A percentile compares a stretch with the other conserved stretches of the same genome.
phyloP scores from a whole-genome alignment of 176 grass and related monocot species.

The Oryza australiensis region DNA sequence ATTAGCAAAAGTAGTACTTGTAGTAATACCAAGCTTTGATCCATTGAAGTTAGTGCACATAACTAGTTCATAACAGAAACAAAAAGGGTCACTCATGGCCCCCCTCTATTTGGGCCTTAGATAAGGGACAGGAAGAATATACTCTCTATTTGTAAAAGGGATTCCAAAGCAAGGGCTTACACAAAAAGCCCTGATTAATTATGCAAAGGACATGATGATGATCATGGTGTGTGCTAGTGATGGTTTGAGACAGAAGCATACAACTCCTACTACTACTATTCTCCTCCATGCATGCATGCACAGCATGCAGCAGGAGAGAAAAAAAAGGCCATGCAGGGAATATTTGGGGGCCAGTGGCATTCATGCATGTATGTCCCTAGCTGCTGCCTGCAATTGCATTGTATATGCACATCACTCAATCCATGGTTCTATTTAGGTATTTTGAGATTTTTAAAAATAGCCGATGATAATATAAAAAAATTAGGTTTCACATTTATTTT shows the following conservation, averaged over 20 bases:
- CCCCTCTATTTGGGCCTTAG: not conserved
- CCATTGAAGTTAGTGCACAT: constrained; percentile 33
- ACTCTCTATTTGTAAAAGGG: constrained; percentile 32
- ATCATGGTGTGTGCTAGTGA: not conserved
- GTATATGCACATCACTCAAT: constrained; percentile 17
- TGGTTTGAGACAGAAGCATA: constrained; percentile 25
- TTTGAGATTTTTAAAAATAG: no score
- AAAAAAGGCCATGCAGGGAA: constrained; percentile 20
- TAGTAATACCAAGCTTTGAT: not conserved
- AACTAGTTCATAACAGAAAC: constrained; percentile 34
- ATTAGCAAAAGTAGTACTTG: not conserved
- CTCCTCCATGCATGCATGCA: not conserved
- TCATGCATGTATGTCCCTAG: constrained; percentile 35
- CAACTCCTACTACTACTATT: not conserved
- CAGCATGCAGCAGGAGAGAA: not conserved
- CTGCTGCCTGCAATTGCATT: not conserved
- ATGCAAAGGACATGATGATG: constrained; percentile 49
- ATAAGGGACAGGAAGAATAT: constrained; percentile 54
- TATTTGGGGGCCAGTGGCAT: constrained; percentile 51
- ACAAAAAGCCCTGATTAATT: constrained; percentile 37
- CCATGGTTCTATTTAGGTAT: constrained; percentile 38
- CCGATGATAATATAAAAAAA: no score
- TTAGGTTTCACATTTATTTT: no score
- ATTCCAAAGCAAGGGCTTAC: constrained; percentile 27
- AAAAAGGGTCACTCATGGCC: constrained; percentile 44